Evolutionary conservation across 2,329 filamentous ascomycete genomes (phyloP).

Genomic region (Aureobasidium lini): DNA sequence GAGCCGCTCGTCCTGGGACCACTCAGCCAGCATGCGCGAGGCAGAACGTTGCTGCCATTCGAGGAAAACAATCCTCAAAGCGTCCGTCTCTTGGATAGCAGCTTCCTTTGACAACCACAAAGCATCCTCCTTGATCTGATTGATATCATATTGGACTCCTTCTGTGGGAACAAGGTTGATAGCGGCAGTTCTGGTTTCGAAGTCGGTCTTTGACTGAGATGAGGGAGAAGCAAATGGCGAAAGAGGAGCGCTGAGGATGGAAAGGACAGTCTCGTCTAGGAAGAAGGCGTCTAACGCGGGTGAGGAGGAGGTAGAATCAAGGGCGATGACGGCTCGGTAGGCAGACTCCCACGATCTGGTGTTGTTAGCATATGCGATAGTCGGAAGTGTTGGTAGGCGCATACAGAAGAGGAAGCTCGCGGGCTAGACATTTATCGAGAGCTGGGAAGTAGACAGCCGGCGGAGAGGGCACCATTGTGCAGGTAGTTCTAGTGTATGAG

Average conservation of each 20-base stretch:
- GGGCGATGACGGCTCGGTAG: slow-evolving; percentile 47
- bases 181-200: slow-evolving; percentile 78
- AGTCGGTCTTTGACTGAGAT: slow-evolving; percentile 58
- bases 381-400: slow-evolving; percentile 27
- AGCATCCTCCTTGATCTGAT: slow-evolving; percentile 75
- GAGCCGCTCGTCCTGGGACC: slow-evolving; percentile 70
- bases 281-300: slow-evolving; percentile 58
- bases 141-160: slow-evolving; percentile 62
- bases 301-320: slow-evolving; percentile 45
- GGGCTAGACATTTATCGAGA: slow-evolving; percentile 75
- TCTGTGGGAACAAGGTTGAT: slow-evolving; percentile 70
- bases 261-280: slow-evolving; percentile 58
- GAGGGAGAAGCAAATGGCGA: slow-evolving; percentile 59
- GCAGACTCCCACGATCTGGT: slow-evolving; percentile 54
- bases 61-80: slow-evolving; percentile 69
- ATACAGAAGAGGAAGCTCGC: slow-evolving; percentile 73
- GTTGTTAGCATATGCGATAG: slow-evolving; percentile 25
- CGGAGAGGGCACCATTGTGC: slow-evolving; percentile 14
- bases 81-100: slow-evolving; percentile 71
- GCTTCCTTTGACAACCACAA: slow-evolving; percentile 76
- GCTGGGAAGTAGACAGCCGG: slow-evolving; percentile 62
- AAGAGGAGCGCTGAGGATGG: slow-evolving; percentile 61
- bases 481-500: background rate
- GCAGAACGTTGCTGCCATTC: slow-evolving; percentile 78
- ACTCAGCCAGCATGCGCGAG: slow-evolving; percentile 59